These are phyloP conservation scores for Calonectria henricotiae DNA, from an alignment of 2,329 filamentous ascomycete genomes.

Conservation along the genomic window DNA sequence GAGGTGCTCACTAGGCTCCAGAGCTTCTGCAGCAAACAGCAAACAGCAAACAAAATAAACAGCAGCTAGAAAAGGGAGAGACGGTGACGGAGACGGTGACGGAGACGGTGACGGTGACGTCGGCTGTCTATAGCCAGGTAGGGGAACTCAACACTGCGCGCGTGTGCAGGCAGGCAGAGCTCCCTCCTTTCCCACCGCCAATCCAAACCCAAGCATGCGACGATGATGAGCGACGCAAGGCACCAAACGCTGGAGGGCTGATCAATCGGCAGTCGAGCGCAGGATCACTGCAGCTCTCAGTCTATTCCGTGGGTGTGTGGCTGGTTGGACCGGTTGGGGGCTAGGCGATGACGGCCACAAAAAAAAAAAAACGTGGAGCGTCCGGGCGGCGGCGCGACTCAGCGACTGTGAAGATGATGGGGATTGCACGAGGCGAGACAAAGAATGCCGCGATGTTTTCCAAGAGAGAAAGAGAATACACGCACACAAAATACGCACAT, in stretches of 20 bases:
- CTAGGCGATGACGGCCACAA: constrained; percentile 24
- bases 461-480: constrained; percentile 6
- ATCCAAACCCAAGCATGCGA: constrained; percentile 32
- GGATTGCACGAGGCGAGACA: constrained; percentile 11
- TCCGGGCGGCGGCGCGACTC: constrained; percentile 19
- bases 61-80: neutral
- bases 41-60: neutral
- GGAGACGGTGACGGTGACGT: neutral
- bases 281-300: constrained; percentile 25
- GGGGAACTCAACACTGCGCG: constrained; percentile 23
- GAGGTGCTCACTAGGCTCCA: neutral
- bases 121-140: neutral
- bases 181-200: constrained; percentile 22
- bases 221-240: constrained; percentile 32
- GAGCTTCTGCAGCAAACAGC: neutral
- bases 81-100: too few species aligned
- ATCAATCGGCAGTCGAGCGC: constrained; percentile 21
- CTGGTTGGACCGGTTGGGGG: constrained; percentile 29
- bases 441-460: constrained; percentile 24
- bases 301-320: constrained; percentile 27
- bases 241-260: constrained; percentile 32
- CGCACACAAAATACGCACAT: constrained; percentile 12
- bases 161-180: constrained; percentile 13
- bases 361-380: constrained; percentile 21
- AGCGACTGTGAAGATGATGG: constrained; percentile 15